These are phyloP conservation scores for Leptographium lundbergii DNA, from an alignment of 2,329 filamentous ascomycete species.

Conservation along the genomic window DNA sequence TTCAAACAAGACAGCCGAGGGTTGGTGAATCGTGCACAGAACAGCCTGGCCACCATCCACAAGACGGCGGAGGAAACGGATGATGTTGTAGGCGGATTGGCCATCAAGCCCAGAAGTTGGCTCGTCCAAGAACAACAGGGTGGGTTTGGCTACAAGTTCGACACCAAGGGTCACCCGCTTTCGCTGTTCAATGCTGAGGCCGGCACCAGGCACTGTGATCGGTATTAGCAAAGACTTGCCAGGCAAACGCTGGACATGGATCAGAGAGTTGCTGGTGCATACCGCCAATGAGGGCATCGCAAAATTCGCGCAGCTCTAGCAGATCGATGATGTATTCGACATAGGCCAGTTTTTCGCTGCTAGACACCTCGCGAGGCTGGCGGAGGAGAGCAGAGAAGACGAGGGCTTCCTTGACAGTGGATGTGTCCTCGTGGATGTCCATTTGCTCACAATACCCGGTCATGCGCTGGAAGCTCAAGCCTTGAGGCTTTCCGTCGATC, in stretches of 20 bases:
- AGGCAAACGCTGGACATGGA: too few species aligned
- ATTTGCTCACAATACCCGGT: constrained; percentile 76
- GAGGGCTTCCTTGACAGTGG: constrained; percentile 65
- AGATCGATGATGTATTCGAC: constrained; percentile 67
- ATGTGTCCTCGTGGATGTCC: constrained; percentile 60
- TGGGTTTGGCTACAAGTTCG: constrained; percentile 48
- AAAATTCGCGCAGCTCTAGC: constrained; percentile 34
- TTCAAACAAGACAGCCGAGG: constrained; percentile 52
- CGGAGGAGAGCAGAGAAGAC: constrained; percentile 63
- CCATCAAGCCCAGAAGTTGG: constrained; percentile 56
- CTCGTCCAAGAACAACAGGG: constrained; percentile 48
- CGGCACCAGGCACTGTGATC: constrained; percentile 14
- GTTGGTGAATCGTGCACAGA: constrained; percentile 59
- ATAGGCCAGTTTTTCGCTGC: constrained; percentile 59
- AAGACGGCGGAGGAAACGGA: constrained; percentile 53
- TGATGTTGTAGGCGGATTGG: constrained; percentile 52
- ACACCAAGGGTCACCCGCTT: constrained; percentile 48
- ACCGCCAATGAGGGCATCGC: constrained; percentile 29
- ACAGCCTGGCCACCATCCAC: constrained; percentile 55
- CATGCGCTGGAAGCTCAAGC: constrained; percentile 64
- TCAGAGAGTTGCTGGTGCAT: neutral
- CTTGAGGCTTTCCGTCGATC: constrained; percentile 59
- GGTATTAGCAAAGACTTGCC: neutral
- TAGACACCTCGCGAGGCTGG: constrained; percentile 51
- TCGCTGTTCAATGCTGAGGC: constrained; percentile 38